A percentile compares a stretch with the other conserved stretches of the same genome.
Evolutionary conservation across 331 rosid genomes (phyloP).

Genomic region (Stylosanthes scabra): DNA sequence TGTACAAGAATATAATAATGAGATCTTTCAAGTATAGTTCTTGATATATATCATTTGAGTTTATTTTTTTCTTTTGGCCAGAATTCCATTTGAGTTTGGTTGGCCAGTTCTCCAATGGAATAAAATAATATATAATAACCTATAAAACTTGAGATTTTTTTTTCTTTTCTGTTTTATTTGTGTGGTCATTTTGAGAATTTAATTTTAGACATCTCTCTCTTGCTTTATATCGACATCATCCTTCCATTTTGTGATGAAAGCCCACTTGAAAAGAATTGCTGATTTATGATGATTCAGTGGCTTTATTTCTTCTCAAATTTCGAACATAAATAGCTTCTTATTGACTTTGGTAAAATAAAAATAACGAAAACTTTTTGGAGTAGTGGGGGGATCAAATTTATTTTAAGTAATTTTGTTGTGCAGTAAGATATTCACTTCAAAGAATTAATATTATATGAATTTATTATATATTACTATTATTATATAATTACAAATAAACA

Average conservation of each 20-base stretch:
- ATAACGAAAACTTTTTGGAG: neutral
- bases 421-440: neutral
- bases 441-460: too few species aligned
- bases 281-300: neutral
- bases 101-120: slow-evolving; percentile 38
- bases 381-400: slow-evolving; percentile 11
- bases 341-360: slow-evolving; percentile 1
- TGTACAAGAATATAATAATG: slow-evolving; percentile 18
- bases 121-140: neutral
- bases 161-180: too few species aligned
- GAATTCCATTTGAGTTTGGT: slow-evolving; percentile 22
- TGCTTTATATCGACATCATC: neutral
- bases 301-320: neutral
- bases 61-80: neutral
- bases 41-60: slow-evolving; percentile 37
- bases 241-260: slow-evolving; percentile 5
- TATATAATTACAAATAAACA: too few species aligned
- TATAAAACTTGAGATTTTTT: neutral
- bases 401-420: neutral
- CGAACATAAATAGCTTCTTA: neutral
- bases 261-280: slow-evolving; percentile 27
- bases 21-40: slow-evolving; percentile 23
- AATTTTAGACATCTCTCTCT: neutral
- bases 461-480: too few species aligned
- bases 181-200: neutral